A percentile compares a stretch with the other conserved stretches of the same genome.
phyloP scores from a whole-genome alignment of 2,329 filamentous ascomycete genomes.

The Beauveria asiatica region DNA sequence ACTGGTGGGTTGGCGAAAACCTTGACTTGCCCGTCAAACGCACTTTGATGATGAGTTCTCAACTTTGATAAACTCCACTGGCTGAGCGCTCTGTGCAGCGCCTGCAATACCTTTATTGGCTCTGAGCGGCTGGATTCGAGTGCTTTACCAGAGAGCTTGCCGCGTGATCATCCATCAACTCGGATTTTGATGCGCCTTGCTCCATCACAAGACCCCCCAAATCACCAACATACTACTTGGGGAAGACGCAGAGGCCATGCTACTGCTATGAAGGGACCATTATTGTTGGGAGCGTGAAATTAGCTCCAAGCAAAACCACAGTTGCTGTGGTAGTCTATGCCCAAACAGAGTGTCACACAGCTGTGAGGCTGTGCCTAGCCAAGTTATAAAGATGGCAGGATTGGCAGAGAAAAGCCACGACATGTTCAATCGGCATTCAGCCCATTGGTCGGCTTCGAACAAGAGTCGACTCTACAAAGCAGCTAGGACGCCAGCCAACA shows the following conservation, averaged over 20 bases:
- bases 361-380: background rate
- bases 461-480: background rate
- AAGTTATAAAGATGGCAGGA: background rate
- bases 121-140: background rate
- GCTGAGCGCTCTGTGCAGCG: background rate
- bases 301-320: too few species aligned
- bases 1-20: background rate
- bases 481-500: conserved; percentile 3
- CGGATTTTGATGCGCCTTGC: too few species aligned
- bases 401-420: too few species aligned
- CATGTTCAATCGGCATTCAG: background rate
- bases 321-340: too few species aligned
- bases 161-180: too few species aligned
- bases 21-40: background rate
- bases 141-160: too few species aligned
- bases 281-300: too few species aligned
- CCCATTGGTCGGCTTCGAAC: background rate
- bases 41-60: background rate
- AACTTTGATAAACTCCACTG: background rate
- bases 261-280: too few species aligned
- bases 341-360: background rate
- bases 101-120: background rate
- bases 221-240: too few species aligned
- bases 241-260: too few species aligned
- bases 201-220: too few species aligned